Evolutionary conservation across 352 stramenopile genomes (phyloP).

Genomic region (Phytophthora megakarya): DNA sequence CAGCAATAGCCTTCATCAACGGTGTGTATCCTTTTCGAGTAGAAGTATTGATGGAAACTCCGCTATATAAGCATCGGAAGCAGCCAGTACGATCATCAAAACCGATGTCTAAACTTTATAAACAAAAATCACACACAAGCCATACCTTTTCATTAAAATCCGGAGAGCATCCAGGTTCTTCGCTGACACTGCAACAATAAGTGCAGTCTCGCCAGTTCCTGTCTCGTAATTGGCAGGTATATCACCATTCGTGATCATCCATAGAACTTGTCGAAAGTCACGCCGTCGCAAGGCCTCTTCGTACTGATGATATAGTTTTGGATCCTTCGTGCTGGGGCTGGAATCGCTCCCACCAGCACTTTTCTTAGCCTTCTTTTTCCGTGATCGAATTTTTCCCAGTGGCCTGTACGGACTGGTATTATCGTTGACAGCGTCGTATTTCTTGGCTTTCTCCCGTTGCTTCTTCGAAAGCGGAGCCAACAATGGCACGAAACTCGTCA

Average conservation of each 20-base stretch:
- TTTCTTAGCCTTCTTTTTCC: conserved; percentile 7
- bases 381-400: background rate
- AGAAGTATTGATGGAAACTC: conserved; percentile 55
- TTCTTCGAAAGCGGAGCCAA: conserved; percentile 22
- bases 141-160: conserved; percentile 54
- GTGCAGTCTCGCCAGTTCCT: conserved; percentile 53
- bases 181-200: conserved; percentile 59
- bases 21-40: conserved; percentile 70
- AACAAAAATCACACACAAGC: background rate
- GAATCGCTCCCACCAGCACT: background rate
- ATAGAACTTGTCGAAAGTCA: conserved; percentile 68
- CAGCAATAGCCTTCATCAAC: conserved; percentile 77
- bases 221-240: conserved; percentile 60
- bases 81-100: background rate
- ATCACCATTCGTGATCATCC: conserved; percentile 70
- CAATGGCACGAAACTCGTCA: conserved; percentile 22
- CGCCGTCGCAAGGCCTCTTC: conserved; percentile 60
- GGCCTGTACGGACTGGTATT: conserved; percentile 12
- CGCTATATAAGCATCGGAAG: conserved; percentile 30
- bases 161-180: conserved; percentile 49
- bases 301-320: conserved; percentile 38
- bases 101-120: too few species aligned
- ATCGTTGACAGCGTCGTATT: conserved; percentile 15
- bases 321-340: background rate
- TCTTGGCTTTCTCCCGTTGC: conserved; percentile 24